Conservation (phyloP, 2,329 filamentous ascomycete species). For the Fusarium subtropicale region DNA sequence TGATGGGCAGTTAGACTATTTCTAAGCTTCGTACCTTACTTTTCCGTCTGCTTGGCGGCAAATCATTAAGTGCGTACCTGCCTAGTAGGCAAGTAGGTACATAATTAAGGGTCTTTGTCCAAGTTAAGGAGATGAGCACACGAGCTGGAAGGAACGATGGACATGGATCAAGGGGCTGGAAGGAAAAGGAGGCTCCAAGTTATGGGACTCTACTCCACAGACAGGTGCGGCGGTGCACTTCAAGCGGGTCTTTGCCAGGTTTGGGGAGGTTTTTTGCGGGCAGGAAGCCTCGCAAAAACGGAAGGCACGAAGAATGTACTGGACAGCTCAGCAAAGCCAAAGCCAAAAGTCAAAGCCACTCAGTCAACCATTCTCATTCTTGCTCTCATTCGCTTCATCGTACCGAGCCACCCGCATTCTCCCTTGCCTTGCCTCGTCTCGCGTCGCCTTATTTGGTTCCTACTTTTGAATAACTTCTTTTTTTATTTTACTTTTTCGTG, state of each 20-base stretch:
- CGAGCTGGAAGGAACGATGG: not conserved
- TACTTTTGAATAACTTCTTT: constrained; percentile 1
- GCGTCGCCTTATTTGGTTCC: not conserved
- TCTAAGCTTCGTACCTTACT: constrained; percentile 9
- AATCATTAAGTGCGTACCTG: not conserved
- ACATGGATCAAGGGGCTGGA: constrained; percentile 19
- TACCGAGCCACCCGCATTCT: constrained; percentile 11
- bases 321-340: constrained; percentile 33
- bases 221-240: constrained; percentile 25
- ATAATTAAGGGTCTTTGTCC: not conserved
- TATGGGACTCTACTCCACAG: constrained; percentile 30
- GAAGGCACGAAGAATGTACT: constrained; percentile 37
- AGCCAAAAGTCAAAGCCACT: constrained; percentile 17
- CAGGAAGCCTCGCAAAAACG: constrained; percentile 31
- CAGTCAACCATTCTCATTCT: constrained; percentile 6
- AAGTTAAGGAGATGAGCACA: constrained; percentile 26
- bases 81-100: not conserved
- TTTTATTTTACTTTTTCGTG: not conserved
- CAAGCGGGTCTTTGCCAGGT: constrained; percentile 22
- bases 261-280: not conserved
- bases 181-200: constrained; percentile 33
- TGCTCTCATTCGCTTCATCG: constrained; percentile 10
- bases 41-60: constrained; percentile 7
- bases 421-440: not conserved
- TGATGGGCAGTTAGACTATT: not conserved